Percentiles rank a stretch among this genome's conserved stretches.
Evolutionary conservation across 2,329 filamentous ascomycete species (phyloP).

Genomic region (Apiospora phragmitis): DNA sequence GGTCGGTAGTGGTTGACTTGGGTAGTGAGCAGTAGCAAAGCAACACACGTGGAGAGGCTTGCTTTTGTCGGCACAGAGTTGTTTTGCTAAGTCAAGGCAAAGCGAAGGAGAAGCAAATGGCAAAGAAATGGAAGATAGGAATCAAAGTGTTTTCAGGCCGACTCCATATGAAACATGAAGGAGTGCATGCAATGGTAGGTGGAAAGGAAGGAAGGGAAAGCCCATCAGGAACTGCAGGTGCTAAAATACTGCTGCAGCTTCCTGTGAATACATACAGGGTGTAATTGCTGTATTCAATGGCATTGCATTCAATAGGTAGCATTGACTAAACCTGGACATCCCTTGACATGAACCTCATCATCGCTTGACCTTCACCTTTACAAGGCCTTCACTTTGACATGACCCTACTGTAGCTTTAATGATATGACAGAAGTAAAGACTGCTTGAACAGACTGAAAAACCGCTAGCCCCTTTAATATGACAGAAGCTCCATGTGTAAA

Average conservation of each 20-base stretch:
- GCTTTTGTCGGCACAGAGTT: neutral
- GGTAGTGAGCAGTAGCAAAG: neutral
- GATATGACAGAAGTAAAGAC: neutral
- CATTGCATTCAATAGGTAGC: neutral
- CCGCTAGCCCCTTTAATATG: neutral
- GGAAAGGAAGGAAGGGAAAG: neutral
- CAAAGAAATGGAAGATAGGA: neutral
- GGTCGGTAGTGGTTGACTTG: neutral
- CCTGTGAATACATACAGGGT: neutral
- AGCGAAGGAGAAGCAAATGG: neutral
- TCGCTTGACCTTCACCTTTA: neutral
- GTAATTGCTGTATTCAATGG: neutral
- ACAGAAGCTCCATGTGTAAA: neutral
- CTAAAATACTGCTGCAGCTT: neutral
- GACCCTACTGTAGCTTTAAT: neutral
- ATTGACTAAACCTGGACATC: neutral
- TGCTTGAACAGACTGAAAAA: neutral
- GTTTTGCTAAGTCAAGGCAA: neutral
- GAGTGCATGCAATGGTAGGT: neutral
- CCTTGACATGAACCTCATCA: neutral
- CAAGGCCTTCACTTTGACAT: neutral
- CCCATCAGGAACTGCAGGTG: neutral
- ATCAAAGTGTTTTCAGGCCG: neutral
- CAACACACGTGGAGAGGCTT: neutral
- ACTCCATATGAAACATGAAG: neutral